Evolutionary conservation across 2,329 filamentous ascomycete species (phyloP), one percentile per base, ranked within the genome.

Genomic region (Myriosclerotinia curreyana): DNA sequence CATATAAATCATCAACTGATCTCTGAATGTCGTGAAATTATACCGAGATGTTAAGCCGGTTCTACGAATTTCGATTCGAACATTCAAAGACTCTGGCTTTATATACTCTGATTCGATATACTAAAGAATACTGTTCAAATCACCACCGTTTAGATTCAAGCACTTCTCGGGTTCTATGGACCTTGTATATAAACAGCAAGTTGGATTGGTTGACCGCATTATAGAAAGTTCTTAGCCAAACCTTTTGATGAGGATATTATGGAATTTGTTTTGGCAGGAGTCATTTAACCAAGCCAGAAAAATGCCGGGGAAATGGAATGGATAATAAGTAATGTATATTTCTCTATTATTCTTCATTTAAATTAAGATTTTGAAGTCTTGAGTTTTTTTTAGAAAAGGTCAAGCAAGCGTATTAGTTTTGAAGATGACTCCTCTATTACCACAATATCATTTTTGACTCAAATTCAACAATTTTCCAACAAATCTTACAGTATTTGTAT

Each of bases 141-240:
- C 12, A 2, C 36, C 34, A 34, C 11, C 52, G 52, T 40, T 34
- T 34, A 25, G 34, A 54, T 22, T 40, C 3, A 15, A 54, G 52
- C 52, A 14, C 34, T 54, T 3, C 52, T 54, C 17, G 52, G 40
- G 52, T 20, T 54, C 28, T 40, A 40, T 17, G 20, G 52, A 14
- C 52, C 34, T 17, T 54, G 52, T 40, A 54, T 54, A 40, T 54
- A 34, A 14, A 54, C 20, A 40, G 52, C 52, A 54, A 54, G 52
- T 15, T 54, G 52, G 34, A 14, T 34, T 9, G 52, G 40, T n/a
- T 54, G 52, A 34, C 22, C 52, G 40, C 34, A 34, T 20, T 11
- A 54, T 20, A 40, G 34, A 15, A 54, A 54, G 14, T 34, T 54
- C 4, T 40, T 54, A 9, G 52, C 52, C 20, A 54, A 34, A 40